These are phyloP conservation scores for Psilocybe subaeruginosa DNA, from an alignment of 768 basidiomycete genomes.

Conservation along the genomic window DNA sequence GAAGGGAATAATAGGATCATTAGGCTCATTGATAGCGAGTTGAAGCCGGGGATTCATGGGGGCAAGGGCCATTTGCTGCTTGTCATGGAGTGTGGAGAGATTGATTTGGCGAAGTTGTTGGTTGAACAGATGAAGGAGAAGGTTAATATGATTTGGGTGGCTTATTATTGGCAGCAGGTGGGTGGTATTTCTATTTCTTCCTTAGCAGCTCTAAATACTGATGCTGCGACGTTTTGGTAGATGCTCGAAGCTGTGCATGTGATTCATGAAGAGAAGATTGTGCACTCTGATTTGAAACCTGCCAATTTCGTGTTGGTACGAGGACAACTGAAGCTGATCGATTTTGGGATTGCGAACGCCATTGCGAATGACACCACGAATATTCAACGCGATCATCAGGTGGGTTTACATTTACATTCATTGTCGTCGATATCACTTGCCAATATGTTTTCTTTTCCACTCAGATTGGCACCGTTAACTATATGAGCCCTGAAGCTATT, in stretches of 20 bases:
- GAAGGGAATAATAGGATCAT: slow-evolving; percentile 94
- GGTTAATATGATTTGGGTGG: slow-evolving; percentile 91
- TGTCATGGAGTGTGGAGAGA: slow-evolving; percentile 97
- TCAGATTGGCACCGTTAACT: slow-evolving; percentile 95
- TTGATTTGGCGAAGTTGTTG: slow-evolving; percentile 84
- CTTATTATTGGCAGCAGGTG: slow-evolving; percentile 98
- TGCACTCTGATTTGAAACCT: slow-evolving; percentile 97
- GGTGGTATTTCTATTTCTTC: slow-evolving; percentile 16
- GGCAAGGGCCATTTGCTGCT: slow-evolving; percentile 78
- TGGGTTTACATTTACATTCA: slow-evolving; percentile 28
- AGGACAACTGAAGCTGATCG: slow-evolving; percentile 95
- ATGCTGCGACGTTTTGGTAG: slow-evolving; percentile 40
- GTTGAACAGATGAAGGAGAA: slow-evolving; percentile 84
- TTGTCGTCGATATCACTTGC: background rate
- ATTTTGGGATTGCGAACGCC: slow-evolving; percentile 99
- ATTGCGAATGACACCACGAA: slow-evolving; percentile 99
- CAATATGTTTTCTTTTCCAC: slow-evolving; percentile 5
- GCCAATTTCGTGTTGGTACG: slow-evolving; percentile 98
- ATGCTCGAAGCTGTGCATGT: slow-evolving; percentile 99
- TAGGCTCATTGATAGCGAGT: slow-evolving; percentile 87
- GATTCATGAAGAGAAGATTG: slow-evolving; percentile 97
- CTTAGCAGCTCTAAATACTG: background rate
- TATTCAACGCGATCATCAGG: slow-evolving; percentile 95
- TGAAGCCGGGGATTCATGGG: slow-evolving; percentile 70
- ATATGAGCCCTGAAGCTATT: slow-evolving; percentile 98